Base-by-base conservation (phyloP, 106 monocot species). In the Xerophyta viscosa region DNA sequence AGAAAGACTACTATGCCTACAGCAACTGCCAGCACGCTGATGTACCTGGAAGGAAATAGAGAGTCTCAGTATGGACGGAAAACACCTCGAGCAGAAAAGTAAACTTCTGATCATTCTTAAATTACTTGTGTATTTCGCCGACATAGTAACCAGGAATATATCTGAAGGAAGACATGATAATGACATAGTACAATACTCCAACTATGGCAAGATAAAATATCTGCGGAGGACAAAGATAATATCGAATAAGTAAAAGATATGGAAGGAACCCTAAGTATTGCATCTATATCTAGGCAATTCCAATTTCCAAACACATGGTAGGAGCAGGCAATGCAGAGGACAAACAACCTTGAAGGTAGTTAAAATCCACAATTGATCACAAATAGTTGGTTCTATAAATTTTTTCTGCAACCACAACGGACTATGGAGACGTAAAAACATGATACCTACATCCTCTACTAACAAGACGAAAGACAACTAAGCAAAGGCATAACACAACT, bases 61-160 rank as follows among this genome's bases (percentile, higher is more conserved):
- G 41, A 50, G 52, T 41, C 23, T 22, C 45, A 54, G 14, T 22
- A 55, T 56, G 27, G 20, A 19, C 23, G 20, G 12, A 54, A 41
- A 43, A 29, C 4, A 45, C 15, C 22, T 45, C 7, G n/a, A n/a
- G 55, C 23, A 58, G 2, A 3, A 57, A 37, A 57, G 24, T 18
- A 50, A 27, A 62, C 46, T 10, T 66, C n/a, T 18, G 52, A 55
- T 20, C 20, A 41, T 12, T 31, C 29, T 3, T 33, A 41, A 1
- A 29, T 48, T 79, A 96, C 94, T 73, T 78, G 64, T 96, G 88
- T 23, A 57, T 27, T 61, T 76, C 84, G 52, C 73, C 58, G 31
- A 96, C 73, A 71, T 88, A 88, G 43, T 72, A 60, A 58, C 81
- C 67, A 71, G 94, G 88, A 71, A 96, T 75, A 67, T 96, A 88